Evolutionary conservation across 2,329 filamentous ascomycete species (phyloP).

Genomic region (Torrubiellomyces zombiae): DNA sequence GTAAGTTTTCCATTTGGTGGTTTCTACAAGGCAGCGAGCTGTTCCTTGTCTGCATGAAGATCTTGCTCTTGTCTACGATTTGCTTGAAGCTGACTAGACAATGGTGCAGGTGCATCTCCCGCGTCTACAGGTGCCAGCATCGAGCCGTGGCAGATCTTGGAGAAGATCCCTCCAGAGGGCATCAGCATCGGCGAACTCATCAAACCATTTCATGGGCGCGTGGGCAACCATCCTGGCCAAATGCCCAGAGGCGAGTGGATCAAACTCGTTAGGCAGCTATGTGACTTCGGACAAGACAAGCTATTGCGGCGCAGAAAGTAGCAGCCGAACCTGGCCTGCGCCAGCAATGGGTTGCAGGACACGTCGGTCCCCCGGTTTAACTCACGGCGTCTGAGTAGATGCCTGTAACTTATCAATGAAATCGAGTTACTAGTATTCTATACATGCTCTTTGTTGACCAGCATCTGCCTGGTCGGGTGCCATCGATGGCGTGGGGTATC

Average conservation of each 20-base stretch:
- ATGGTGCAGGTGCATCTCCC: constrained; percentile 19
- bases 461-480: no score
- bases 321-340: no score
- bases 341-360: background rate
- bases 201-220: constrained; percentile 33
- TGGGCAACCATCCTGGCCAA: constrained; percentile 33
- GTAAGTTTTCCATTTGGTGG: constrained; percentile 13
- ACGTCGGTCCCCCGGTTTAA: no score
- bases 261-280: constrained; percentile 37
- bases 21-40: background rate
- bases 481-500: constrained; percentile 1
- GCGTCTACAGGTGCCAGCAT: constrained; percentile 20
- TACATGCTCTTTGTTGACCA: no score
- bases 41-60: background rate
- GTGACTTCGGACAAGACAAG: constrained; percentile 38
- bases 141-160: constrained; percentile 35
- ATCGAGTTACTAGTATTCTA: no score
- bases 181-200: constrained; percentile 38
- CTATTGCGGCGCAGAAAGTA: constrained; percentile 25
- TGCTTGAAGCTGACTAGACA: background rate
- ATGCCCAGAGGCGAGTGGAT: constrained; percentile 41
- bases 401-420: no score
- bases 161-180: constrained; percentile 35
- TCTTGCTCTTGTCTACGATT: no score
- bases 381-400: no score